phyloP scores from a whole-genome alignment of 495 filamentous ascomycete species.

The Barbatosphaeria neglecta region DNA sequence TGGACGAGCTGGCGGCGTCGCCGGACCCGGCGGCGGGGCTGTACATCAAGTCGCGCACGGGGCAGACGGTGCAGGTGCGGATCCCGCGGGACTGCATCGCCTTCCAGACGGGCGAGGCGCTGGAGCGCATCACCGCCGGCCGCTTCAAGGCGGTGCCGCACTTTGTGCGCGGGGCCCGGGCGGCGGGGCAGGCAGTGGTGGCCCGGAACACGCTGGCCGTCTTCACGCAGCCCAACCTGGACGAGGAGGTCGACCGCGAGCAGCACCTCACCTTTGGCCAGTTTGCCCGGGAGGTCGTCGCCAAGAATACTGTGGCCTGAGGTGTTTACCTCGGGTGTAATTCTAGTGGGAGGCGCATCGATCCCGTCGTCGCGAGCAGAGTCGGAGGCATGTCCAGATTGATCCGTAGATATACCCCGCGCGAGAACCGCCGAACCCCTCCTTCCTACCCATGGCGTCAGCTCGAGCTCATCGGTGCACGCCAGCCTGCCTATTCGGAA shows the following conservation, averaged over 20 bases:
- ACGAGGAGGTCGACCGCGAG: constrained; percentile 67
- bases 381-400: too few relatives aligned
- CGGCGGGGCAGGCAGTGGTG: constrained; percentile 35
- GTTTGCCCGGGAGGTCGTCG: constrained; percentile 76
- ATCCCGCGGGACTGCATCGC: constrained; percentile 86
- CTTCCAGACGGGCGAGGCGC: constrained; percentile 89
- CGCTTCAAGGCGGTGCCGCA: constrained; percentile 91
- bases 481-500: not conserved
- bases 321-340: not conserved
- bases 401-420: not conserved
- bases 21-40: constrained; percentile 78
- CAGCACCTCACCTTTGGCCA: constrained; percentile 67
- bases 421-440: not conserved
- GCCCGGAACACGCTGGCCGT: constrained; percentile 92
- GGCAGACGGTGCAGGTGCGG: constrained; percentile 67
- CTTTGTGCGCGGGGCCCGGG: constrained; percentile 68
- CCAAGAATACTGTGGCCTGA: constrained; percentile 54
- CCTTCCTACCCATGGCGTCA: not conserved
- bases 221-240: constrained; percentile 93
- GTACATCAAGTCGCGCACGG: constrained; percentile 80
- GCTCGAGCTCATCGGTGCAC: not conserved
- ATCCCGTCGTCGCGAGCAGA: too few relatives aligned
- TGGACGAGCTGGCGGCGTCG: constrained; percentile 57
- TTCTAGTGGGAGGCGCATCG: too few relatives aligned
- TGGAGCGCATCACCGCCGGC: constrained; percentile 79